Evolutionary conservation across 768 basidiomycete genomes (phyloP), one percentile per base, ranked within the genome.

Genomic region (Termitomyces sp.): DNA sequence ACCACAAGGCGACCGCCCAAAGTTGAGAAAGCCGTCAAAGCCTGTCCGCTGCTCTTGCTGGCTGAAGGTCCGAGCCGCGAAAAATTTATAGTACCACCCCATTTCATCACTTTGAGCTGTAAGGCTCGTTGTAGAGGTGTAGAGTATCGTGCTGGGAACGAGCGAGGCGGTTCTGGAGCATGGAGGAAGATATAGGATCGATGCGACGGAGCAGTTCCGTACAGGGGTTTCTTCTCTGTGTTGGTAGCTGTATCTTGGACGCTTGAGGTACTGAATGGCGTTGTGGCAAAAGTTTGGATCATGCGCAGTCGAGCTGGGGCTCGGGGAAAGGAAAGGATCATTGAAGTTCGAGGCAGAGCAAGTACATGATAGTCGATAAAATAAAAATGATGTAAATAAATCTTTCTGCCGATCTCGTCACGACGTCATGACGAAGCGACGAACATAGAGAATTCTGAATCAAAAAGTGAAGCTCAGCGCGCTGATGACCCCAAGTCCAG

Each of bases 11-110:
- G 74, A 22, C 80, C 80, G 13, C 77, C 73, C 3, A 68, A 47
- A 8, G 61, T 57, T 13, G 84, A 82, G 64, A 87, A 88, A 3
- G 81, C 81, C 0, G 81, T 83, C 77, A 40, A 68, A 47, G 75
- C 75, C 6, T 65, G 44, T 16, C 53, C 54, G 12, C 16, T 26
- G 40, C 26, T 26, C 26, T 26, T 26, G 26, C 18, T 46, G 30
- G 55, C 13, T 3, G 28, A 24, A 16, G 55, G 51, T 18, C 68
- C 70, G 24, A 75, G 71, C 82, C 82, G 87, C 18, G 81, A 75
- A 64, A 86, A 83, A 67, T 88, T 89, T 61, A 85, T 82, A 2
- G 79, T 59, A 6, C 79, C 84, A 7, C 82, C 81, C 76, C 76
- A 82, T 64, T 73, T 71, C 33, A 68, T 63, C 7, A 73, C 72